Base-by-base conservation (phyloP, 495 filamentous ascomycete species). In the Tuber microsphaerosporum region DNA sequence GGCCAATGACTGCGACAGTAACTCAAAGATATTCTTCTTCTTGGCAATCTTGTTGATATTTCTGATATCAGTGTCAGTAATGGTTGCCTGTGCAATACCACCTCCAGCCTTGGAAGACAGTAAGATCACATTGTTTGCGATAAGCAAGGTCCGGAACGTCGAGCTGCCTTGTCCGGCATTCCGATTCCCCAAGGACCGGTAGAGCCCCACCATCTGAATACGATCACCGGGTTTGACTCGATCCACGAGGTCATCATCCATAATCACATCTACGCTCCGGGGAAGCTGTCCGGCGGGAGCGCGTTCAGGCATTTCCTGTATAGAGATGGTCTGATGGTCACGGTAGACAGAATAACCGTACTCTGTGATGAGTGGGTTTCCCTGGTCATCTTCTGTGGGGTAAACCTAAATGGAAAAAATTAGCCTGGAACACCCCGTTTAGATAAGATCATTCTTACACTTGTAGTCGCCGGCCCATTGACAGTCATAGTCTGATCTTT, bases 221-320 rank as follows among this genome's bases (percentile, higher is more conserved):
- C 95, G 88, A 85, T 99, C 95, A 43, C 95, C 95, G 43, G 95
- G 95, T 84, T 99, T 99, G 75, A 93, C 92, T 75, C 89, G 90
- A 83, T 99, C 95, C 44, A 99, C 95, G 41, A 99, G 86, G 82
- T 99, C 95, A 83, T 99, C 95, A 79, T 99, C 95, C 78, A 98
- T 85, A 75, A 99, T 93, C 31, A 99, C 94, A 85, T 99, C 95
- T n/a, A 98, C 95, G 70, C 94, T 93, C 74, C 95, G 90, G 75
- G 95, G 95, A 79, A 99, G 88, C 86, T 98, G 95, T 70, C 95
- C 95, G 73, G 95, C 94, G 42, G 95, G 95, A 39, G 95, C 95
- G 81, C 95, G 88, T 83, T 99, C 95, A 20, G 95, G 95, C 95
- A 99, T 99, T 87, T 99, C 95, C 86, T 99, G 95, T 81, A 99